phyloP scores from a whole-genome alignment of 176 grass and related monocot species.

The Alopecurus myosuroides region DNA sequence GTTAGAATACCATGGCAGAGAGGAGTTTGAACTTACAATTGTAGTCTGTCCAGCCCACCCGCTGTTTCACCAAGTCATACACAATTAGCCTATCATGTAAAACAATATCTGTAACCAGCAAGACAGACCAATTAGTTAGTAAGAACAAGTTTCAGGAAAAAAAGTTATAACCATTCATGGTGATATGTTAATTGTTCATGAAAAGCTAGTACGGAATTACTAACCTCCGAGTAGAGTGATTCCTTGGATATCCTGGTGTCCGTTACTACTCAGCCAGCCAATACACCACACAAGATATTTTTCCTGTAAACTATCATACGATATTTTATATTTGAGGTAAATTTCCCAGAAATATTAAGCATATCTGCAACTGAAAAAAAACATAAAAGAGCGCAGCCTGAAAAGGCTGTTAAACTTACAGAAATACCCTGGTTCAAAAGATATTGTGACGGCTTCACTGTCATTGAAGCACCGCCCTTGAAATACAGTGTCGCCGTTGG shows the following conservation, averaged over 20 bases:
- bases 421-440: constrained; percentile 69
- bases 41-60: constrained; percentile 78
- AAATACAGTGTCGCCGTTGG: constrained; percentile 77
- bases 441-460: constrained; percentile 46
- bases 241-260: constrained; percentile 46
- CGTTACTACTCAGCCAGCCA: constrained; percentile 78
- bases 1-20: neutral
- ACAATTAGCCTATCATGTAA: constrained; percentile 91
- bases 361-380: neutral
- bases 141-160: neutral
- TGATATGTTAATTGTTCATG: too few relatives aligned
- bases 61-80: constrained; percentile 71
- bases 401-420: constrained; percentile 37
- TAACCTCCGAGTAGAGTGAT: constrained; percentile 87
- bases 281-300: constrained; percentile 72
- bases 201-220: too few relatives aligned
- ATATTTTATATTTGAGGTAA: constrained; percentile 9
- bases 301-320: constrained; percentile 44
- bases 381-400: neutral
- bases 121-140: constrained; percentile 17
- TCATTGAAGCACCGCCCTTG: constrained; percentile 68
- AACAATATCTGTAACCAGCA: constrained; percentile 56
- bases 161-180: neutral
- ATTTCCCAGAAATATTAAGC: neutral
- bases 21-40: constrained; percentile 61